A percentile compares a stretch with the other conserved stretches of the same genome.
Conservation (phyloP, 129 eudicot species). For the Centella asiatica region DNA sequence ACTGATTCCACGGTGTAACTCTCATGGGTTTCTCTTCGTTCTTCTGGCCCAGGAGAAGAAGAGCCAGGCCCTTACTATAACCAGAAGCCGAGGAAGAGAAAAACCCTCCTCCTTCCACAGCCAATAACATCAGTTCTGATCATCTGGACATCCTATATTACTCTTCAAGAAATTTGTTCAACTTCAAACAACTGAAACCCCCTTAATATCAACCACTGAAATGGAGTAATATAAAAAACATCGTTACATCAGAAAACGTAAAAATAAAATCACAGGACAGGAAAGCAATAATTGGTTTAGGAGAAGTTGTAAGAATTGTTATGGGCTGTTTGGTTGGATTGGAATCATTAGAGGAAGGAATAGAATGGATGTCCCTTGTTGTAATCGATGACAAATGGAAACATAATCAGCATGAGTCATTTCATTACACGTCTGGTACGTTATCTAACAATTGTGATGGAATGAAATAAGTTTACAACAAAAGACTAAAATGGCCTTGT, state of each 20-base stretch:
- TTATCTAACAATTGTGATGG: too few relatives aligned
- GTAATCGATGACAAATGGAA: too few relatives aligned
- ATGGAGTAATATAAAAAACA: neutral
- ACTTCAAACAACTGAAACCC: conserved; percentile 10
- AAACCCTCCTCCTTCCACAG: conserved; percentile 98
- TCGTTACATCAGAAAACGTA: neutral
- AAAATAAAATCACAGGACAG: neutral
- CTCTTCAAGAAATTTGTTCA: neutral
- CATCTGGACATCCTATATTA: conserved; percentile 48
- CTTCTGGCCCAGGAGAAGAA: conserved; percentile 82
- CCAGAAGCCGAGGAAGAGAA: conserved; percentile 97
- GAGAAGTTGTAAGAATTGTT: neutral
- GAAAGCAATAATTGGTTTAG: neutral
- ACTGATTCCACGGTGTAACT: conserved; percentile 90
- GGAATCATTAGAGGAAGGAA: too few relatives aligned
- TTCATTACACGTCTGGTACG: too few relatives aligned
- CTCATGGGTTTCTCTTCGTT: conserved; percentile 88
- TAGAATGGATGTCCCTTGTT: too few relatives aligned
- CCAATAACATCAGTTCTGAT: conserved; percentile 90
- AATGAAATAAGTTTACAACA: too few relatives aligned
- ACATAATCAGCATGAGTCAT: too few relatives aligned
- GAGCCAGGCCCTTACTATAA: conserved; percentile 81
- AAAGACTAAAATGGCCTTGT: too few relatives aligned
- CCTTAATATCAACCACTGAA: conserved; percentile 19
- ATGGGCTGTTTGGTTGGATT: too few relatives aligned